These are phyloP conservation scores for Sordariomycetes sp. DNA, from an alignment of 2,329 filamentous ascomycete genomes.

Conservation along the genomic window DNA sequence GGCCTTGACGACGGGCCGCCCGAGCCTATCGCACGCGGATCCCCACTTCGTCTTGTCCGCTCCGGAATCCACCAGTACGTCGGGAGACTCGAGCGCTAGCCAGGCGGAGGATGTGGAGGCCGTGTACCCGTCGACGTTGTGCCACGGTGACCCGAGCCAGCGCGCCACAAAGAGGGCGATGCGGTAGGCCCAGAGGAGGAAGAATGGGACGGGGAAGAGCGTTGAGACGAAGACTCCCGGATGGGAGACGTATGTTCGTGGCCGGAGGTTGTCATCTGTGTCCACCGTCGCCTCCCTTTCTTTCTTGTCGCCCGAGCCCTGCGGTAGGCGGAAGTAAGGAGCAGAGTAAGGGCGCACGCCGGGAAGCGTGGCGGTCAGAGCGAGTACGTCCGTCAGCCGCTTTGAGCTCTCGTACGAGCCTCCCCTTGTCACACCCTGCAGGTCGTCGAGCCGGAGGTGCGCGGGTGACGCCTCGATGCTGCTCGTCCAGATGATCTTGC, in stretches of 20 bases:
- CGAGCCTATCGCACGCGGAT: slow-evolving; percentile 50
- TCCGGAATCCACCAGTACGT: slow-evolving; percentile 44
- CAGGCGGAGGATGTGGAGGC: slow-evolving; percentile 70
- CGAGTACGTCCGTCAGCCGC: slow-evolving; percentile 73
- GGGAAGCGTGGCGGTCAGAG: slow-evolving; percentile 61
- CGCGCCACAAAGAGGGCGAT: slow-evolving; percentile 61
- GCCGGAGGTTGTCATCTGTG: slow-evolving; percentile 20
- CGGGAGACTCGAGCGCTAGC: slow-evolving; percentile 60
- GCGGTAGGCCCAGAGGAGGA: slow-evolving; percentile 51
- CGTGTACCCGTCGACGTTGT: slow-evolving; percentile 63
- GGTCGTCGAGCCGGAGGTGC: slow-evolving; percentile 55
- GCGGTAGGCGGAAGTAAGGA: slow-evolving; percentile 9
- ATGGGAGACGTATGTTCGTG: slow-evolving; percentile 68
- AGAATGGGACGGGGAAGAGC: slow-evolving; percentile 60
- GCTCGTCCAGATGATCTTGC: slow-evolving; percentile 77
- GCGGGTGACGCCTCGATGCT: slow-evolving; percentile 57
- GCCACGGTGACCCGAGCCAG: slow-evolving; percentile 80
- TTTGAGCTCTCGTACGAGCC: slow-evolving; percentile 80
- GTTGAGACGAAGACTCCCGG: slow-evolving; percentile 78
- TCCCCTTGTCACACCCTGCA: slow-evolving; percentile 57
- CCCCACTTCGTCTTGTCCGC: slow-evolving; percentile 71
- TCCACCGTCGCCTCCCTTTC: slow-evolving; percentile 6
- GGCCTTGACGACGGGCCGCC: slow-evolving; percentile 52
- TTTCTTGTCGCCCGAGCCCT: slow-evolving; percentile 7
- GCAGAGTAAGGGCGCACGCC: slow-evolving; percentile 26